These are phyloP conservation scores for Tricholoma sp. DNA, from an alignment of 768 basidiomycete species.

Conservation along the genomic window DNA sequence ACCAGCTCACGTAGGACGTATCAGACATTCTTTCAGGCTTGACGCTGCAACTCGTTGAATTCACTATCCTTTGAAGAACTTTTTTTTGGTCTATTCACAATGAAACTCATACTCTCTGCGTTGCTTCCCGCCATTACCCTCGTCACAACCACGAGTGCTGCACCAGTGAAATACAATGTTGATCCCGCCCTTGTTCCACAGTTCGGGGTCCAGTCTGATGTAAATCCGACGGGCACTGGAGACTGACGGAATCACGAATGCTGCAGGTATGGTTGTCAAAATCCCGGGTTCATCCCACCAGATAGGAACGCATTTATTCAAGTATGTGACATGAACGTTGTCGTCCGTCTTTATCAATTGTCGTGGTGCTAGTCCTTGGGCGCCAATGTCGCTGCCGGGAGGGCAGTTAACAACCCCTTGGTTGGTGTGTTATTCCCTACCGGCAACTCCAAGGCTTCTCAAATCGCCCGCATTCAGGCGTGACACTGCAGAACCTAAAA, in stretches of 20 bases:
- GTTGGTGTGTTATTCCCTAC: slow-evolving; percentile 59
- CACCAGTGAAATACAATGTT: slow-evolving; percentile 37
- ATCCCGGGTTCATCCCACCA: slow-evolving; percentile 64
- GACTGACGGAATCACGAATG: slow-evolving; percentile 60
- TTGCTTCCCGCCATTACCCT: slow-evolving; percentile 26
- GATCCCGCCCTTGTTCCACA: slow-evolving; percentile 46
- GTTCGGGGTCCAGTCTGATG: slow-evolving; percentile 50
- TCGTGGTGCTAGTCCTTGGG: slow-evolving; percentile 31
- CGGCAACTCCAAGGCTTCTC: slow-evolving; percentile 46
- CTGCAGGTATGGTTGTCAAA: slow-evolving; percentile 50
- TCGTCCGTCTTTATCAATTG: not conserved
- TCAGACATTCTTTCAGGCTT: slow-evolving; percentile 13
- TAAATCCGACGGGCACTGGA: slow-evolving; percentile 56
- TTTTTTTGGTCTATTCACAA: slow-evolving; percentile 1
- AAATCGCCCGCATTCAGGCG: slow-evolving; percentile 55
- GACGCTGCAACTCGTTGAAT: slow-evolving; percentile 7
- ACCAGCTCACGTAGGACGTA: slow-evolving; percentile 6
- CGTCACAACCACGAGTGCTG: slow-evolving; percentile 33
- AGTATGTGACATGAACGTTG: slow-evolving; percentile 25
- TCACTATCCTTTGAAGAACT: not conserved
- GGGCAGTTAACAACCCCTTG: slow-evolving; percentile 60
- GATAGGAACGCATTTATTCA: slow-evolving; percentile 44
- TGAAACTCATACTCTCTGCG: slow-evolving; percentile 32
- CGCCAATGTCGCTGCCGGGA: slow-evolving; percentile 55
- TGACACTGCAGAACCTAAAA: slow-evolving; percentile 67